These are phyloP conservation scores for Daedaleopsis sinensis DNA, from an alignment of 768 basidiomycete genomes.

Conservation along the genomic window DNA sequence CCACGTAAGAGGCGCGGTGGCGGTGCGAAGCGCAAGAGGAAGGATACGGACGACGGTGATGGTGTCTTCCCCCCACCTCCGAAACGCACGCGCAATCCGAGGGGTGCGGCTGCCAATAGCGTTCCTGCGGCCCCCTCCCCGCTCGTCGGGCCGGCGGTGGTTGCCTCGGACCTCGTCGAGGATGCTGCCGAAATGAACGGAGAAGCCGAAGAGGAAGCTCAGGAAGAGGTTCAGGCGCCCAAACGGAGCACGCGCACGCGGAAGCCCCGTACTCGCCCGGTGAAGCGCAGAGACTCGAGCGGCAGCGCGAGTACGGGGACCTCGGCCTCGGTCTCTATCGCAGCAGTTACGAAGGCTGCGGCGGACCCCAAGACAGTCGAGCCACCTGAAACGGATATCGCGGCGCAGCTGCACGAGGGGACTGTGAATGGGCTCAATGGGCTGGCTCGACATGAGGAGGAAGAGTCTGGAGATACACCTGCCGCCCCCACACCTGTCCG, in stretches of 20 bases:
- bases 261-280: conserved; percentile 36
- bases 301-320: conserved; percentile 51
- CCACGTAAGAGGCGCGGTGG: conserved; percentile 55
- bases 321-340: conserved; percentile 37
- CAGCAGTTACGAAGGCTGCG: conserved; percentile 27
- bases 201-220: conserved; percentile 37
- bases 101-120: conserved; percentile 39
- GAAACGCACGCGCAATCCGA: conserved; percentile 60
- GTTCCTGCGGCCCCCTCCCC: conserved; percentile 27
- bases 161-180: conserved; percentile 38
- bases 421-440: background rate
- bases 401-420: background rate
- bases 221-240: conserved; percentile 39
- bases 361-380: conserved; percentile 2
- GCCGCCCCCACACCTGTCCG: background rate
- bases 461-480: background rate
- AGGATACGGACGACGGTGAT: conserved; percentile 63
- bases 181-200: conserved; percentile 25
- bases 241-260: conserved; percentile 52
- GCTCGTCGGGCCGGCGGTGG: conserved; percentile 38
- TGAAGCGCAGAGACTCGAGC: conserved; percentile 48
- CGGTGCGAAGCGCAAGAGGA: conserved; percentile 57
- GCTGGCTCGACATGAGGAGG: background rate
- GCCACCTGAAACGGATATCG: background rate
- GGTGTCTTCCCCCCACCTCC: conserved; percentile 63